phyloP scores from a whole-genome alignment of 2,329 filamentous ascomycete species.

The Neurospora crassa region DNA sequence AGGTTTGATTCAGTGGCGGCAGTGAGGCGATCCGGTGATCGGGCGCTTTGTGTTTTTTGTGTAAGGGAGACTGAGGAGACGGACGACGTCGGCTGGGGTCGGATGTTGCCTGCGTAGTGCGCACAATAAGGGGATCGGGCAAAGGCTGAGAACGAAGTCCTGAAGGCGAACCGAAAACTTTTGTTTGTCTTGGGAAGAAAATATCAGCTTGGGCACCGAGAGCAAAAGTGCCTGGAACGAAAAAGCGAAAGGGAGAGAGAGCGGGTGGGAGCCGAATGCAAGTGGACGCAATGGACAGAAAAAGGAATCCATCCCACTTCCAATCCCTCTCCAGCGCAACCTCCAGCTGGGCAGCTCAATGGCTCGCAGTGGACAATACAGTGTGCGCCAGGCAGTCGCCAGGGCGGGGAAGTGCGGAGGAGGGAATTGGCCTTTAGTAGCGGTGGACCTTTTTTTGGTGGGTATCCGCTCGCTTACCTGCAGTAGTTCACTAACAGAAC shows the following conservation, averaged over 20 bases:
- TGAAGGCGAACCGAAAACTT: not conserved
- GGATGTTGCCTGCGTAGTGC: not conserved
- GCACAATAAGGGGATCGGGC: not conserved
- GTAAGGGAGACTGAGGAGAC: not conserved
- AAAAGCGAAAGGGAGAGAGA: not conserved
- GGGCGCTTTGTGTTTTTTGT: not conserved
- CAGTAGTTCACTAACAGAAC: not conserved
- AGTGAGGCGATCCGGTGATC: not conserved
- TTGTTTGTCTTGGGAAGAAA: not conserved
- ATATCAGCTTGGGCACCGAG: not conserved
- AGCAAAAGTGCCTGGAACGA: not conserved
- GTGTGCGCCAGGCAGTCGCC: not conserved
- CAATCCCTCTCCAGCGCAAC: not conserved
- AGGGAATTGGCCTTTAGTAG: not conserved
- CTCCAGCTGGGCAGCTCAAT: not conserved
- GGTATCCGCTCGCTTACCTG: constrained; percentile 6
- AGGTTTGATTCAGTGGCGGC: not conserved
- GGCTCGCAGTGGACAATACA: not conserved
- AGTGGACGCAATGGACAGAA: not conserved
- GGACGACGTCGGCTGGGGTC: not conserved
- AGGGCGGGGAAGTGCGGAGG: not conserved
- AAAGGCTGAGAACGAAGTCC: not conserved
- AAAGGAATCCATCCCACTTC: not conserved
- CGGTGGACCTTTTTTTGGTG: constrained; percentile 2
- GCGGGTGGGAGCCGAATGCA: not conserved